Base-by-base conservation (phyloP, 139 green algal genomes). In the Desmodesmus armatus region DNA sequence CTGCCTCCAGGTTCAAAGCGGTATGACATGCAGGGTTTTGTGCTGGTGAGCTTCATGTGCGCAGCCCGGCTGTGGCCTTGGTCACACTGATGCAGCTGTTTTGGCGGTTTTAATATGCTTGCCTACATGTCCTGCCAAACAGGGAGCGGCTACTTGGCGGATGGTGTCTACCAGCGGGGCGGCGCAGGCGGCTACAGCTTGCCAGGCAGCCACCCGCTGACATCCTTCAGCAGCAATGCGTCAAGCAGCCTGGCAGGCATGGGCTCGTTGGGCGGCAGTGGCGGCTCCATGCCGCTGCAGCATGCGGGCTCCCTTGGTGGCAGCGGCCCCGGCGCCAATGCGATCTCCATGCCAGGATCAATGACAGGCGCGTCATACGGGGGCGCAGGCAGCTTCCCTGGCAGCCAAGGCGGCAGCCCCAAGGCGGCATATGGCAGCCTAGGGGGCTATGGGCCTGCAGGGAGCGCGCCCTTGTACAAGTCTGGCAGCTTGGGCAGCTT, bases 161-260 rank as follows among this genome's bases (percentile, higher is more conserved):
- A 60, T 23, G 60, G 11, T 25, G 41, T 21, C 37, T n/a, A 82
- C 51, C 76, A 71, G 35, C 40, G 76, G 41, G n/a, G 35, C 40
- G 21, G 33, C 31, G n/a, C 60, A 66, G 2, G 29, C 43, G 13
- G 37, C 49, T 27, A 40, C 44, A 31, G 73, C 63, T 33, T 11
- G 5, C 75, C 76, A 72, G 76, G 76, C 76, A 71, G 73, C 49
- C 73, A 80, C 33, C 76, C 76, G 0, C 40, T 82, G 23, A 71
- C n/a, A n/a, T n/a, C n/a, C n/a, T n/a, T n/a, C n/a, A n/a, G n/a
- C n/a, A n/a, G n/a, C n/a, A n/a, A n/a, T n/a, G n/a, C n/a, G n/a
- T n/a, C n/a, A n/a, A n/a, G n/a, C n/a, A n/a, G n/a, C n/a, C n/a
- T n/a, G n/a, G n/a, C n/a, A n/a, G n/a, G n/a, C n/a, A n/a, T n/a